Base-by-base conservation (phyloP, 257 asterid species). In the Fraxinus anomala region DNA sequence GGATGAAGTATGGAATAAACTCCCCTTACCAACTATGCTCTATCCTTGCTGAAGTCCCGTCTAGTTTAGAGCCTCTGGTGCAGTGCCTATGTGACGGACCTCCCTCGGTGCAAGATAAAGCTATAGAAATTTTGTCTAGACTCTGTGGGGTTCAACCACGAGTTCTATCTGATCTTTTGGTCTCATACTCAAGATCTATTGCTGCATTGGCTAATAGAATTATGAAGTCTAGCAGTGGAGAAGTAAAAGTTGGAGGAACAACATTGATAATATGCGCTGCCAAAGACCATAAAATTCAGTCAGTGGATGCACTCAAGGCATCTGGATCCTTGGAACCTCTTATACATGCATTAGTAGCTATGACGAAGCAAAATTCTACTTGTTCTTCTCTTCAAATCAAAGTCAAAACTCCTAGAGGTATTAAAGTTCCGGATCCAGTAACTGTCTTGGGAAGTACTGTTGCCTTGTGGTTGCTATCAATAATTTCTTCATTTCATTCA, bases 211-310 rank as follows among this genome's bases (percentile, higher is more conserved):
- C 94, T 73, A 85, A 79, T 82, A 89, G 98, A 87, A 81, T 91
- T 70, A 83, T 88, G 79, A 90, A 91, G 82, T 89, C 97, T 33
- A 81, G 80, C 72, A 93, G 92, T 85, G 86, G 80, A 51, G 97
- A 94, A 91, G 97, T 92, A 73, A 85, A 88, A 86, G 96, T 91
- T 80, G 97, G 96, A 69, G 97, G 89, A 79, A 76, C 90, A 68
- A 80, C 91, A 51, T 77, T 94, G 78, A 84, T 92, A 37, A 88
- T 90, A 76, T 94, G 96, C 79, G 93, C 89, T 77, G 87, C 94
- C 80, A 94, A 92, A 89, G 89, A 82, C 75, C 88, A 91, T 71
- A 87, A 83, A 84, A 73, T 30, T 80, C 87, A 83, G 75, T 82
- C 90, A 31, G 76, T 85, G 86, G 83, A 88, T 79, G 80, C 87